Base-by-base conservation (phyloP, 306 rosid species). In the Hippophae tibetana region DNA sequence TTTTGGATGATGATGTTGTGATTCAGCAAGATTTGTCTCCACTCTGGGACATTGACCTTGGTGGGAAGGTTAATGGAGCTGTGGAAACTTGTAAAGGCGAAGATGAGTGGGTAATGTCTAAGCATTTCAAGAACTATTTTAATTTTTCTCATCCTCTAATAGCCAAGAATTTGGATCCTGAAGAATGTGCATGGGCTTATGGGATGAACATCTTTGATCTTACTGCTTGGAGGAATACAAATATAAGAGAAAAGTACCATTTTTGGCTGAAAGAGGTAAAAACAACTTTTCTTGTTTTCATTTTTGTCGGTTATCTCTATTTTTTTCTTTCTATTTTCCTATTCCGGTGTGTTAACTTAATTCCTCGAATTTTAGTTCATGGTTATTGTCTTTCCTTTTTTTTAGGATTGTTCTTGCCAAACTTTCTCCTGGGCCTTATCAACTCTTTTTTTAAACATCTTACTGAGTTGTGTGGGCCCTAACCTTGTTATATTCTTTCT, bases 161-260 rank as follows among this genome's bases (percentile, higher is more conserved):
- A 61, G 69, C 76, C 56, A 63, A 75, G 64, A 62, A 83, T 75
- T 77, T 93, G 79, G 83, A 93, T 70, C 97, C 99, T 60, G 85
- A 88, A 46, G 95, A 93, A 67, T 93, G 99, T 79, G 99, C 97
- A n/a, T 93, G 99, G 99, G 99, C 99, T 62, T 93, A 87, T 61
- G 95, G 97, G 72, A 88, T 93, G 99, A 93, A 93, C 77, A 9
- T 93, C 49, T 93, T 93, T 75, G 97, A 93, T 82, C 79, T 93
- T 57, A 86, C 63, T 52, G 72, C 71, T 54, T 93, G 99, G 99
- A 88, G 99, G 76, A 57, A 53, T 51, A 80, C 99, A 69, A 79
- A 74, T 49, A 84, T 93, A 57, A 72, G 86, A 77, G 94, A 88
- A 58, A 82, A 82, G 12, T 93, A 93, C 69, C 99, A 93, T 78